Evolutionary conservation across 2,329 filamentous ascomycete genomes (phyloP), one percentile per base, ranked within the genome.

Genomic region (Hypoxylon sp.): DNA sequence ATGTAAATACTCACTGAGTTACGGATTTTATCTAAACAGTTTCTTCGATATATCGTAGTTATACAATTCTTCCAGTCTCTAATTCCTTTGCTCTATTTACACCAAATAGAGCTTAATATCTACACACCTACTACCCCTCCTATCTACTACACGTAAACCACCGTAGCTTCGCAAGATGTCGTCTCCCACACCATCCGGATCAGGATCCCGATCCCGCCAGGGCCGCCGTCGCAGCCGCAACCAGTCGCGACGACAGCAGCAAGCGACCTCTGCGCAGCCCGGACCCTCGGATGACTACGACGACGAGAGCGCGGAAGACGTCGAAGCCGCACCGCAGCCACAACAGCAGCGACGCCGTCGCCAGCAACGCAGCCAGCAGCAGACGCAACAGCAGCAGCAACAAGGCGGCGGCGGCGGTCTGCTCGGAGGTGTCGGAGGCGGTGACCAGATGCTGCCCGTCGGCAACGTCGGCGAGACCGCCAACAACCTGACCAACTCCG

Each of bases 391-490:
- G 17, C 61, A 63, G 25, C 51, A 57, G 15, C 60, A 65, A 29
- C 60, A 63, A 19, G 52, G 57, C 12, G 36, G 40, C 17, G 51
- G 53, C 16, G 54, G 56, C 4, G 56, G 63, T 2, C 64, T 64
- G 5, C 56, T 66, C 3, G 65, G 60, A 11, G 63, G 60, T 15
- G 47, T 64, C 7, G 64, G 64, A 8, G 64, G 63, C 23, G 57
- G 53, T 4, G 55, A 60, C 35, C 62, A 67, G 12, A 30, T 61
- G 9, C 63, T 69, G 12, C 67, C 67, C 15, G 59, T 67, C 6
- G 60, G 58, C 27, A 60, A 67, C 20, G 63, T 68, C 20, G 67
- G 66, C 21, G 48, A 68, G 53, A 68, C 65, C 9, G 67, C 64
- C 8, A 66, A 64, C 36, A 59, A 63, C 46, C 55, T 69, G 20